Evolutionary conservation across 805 yeast genomes (phyloP).

Genomic region (Candida ponderosae): DNA sequence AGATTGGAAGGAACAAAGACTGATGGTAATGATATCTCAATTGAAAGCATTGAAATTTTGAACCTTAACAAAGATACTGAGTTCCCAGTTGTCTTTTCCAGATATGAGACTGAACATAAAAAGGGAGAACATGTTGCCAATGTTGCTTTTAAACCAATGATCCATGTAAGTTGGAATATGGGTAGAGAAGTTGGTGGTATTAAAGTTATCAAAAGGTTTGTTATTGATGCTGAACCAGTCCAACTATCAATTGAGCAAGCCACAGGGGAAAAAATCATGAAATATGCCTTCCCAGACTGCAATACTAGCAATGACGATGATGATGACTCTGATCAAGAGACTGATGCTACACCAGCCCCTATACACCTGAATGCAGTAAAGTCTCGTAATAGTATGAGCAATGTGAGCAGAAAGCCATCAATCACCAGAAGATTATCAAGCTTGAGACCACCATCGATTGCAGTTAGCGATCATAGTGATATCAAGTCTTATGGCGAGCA

Average conservation of each 20-base stretch:
- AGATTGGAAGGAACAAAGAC: slow-evolving; percentile 60
- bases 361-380: not conserved
- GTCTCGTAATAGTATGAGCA: not conserved
- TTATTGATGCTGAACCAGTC: slow-evolving; percentile 55
- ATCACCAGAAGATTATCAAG: not conserved
- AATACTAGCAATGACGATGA: slow-evolving; percentile 7
- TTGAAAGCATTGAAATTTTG: slow-evolving; percentile 60
- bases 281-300: slow-evolving; percentile 62
- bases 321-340: slow-evolving; percentile 7
- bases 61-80: slow-evolving; percentile 49
- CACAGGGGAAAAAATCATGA: slow-evolving; percentile 54
- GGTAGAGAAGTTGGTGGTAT: slow-evolving; percentile 87
- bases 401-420: not conserved
- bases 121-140: slow-evolving; percentile 3
- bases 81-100: slow-evolving; percentile 67
- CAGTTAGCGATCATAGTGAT: slow-evolving; percentile 5
- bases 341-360: not conserved
- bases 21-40: slow-evolving; percentile 49
- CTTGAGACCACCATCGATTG: not conserved
- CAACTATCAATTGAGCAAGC: slow-evolving; percentile 66
- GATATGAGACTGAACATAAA: slow-evolving; percentile 23
- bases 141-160: slow-evolving; percentile 20
- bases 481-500: not conserved
- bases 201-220: slow-evolving; percentile 62
- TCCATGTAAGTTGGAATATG: slow-evolving; percentile 65